Evolutionary conservation across 2,329 filamentous ascomycete genomes (phyloP), one percentile per base, ranked within the genome.

Genomic region (Fusarium agapanthi): DNA sequence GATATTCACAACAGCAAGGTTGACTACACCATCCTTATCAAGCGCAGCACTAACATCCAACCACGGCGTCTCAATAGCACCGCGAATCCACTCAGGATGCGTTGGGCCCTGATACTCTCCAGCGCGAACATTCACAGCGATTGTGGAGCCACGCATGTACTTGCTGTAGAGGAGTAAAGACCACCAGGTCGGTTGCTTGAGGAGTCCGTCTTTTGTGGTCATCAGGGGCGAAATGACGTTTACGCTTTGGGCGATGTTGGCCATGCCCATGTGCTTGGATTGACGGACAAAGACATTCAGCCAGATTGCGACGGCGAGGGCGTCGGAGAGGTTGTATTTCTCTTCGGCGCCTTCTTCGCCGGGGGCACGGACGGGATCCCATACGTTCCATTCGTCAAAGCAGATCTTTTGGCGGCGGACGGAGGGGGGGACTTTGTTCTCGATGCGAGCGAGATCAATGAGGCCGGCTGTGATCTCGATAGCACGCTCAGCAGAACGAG

Each of bases 321-420:
- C 92, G 73, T 95, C 92, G 0, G 91, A 93, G 13, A 95, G 86
- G 0, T 90, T 94, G 83, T 95, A 93, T 75, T 81, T 84, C 79
- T 95, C 92, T 81, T 95, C 92, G 11, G 91, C 93, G 22, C 93
- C 93, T 67, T 88, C 80, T 75, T 92, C 89, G 22, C 93, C 93
- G 0, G 91, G 91, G 0, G 92, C 92, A 14, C 92, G 88, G 59
- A 86, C 84, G 1, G 92, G 91, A 75, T 94, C 92, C 92, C 92
- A 95, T 14, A 95, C 92, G 79, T 95, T 95, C 93, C 93, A 95
- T 81, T 95, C 92, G 79, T 95, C 93, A 78, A 95, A 95, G 84
- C 92, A 95, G 79, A 95, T 93, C 57, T 87, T 91, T 51, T 89
- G 91, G 7, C 87, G 84, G 8, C 88, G 87, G n/a, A 91, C 88